phyloP scores from a whole-genome alignment of 129 eudicot genomes.

The Helianthus annuus region DNA sequence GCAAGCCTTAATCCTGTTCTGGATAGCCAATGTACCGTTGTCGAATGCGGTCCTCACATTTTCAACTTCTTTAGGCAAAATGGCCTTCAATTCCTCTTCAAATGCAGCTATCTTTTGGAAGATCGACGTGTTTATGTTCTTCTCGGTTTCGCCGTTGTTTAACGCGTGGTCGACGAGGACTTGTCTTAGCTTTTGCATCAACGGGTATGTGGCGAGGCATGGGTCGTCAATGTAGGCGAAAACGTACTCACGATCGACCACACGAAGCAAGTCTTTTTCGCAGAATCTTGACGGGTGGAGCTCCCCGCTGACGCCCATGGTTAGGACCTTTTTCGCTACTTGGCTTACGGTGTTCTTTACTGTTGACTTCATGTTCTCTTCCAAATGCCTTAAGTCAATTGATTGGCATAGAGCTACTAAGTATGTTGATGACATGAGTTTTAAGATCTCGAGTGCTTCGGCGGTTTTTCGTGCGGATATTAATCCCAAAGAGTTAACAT shows the following conservation, averaged over 20 bases:
- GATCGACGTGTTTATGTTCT: slow-evolving; percentile 34
- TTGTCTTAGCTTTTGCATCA: slow-evolving; percentile 58
- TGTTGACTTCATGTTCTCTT: slow-evolving; percentile 54
- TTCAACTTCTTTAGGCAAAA: slow-evolving; percentile 50
- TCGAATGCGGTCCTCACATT: slow-evolving; percentile 34
- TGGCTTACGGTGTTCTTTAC: slow-evolving; percentile 71
- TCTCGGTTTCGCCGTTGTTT: slow-evolving; percentile 29
- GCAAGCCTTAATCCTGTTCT: slow-evolving; percentile 48
- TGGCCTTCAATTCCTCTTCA: slow-evolving; percentile 47
- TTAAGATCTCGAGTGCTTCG: slow-evolving; percentile 64
- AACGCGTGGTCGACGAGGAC: slow-evolving; percentile 58
- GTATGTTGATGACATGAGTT: slow-evolving; percentile 66
- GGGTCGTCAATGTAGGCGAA: slow-evolving; percentile 57
- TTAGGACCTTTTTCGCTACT: slow-evolving; percentile 57
- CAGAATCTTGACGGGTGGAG: slow-evolving; percentile 56
- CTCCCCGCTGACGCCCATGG: slow-evolving; percentile 53
- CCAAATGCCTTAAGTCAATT: slow-evolving; percentile 67
- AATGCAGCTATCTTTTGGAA: slow-evolving; percentile 48
- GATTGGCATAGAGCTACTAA: slow-evolving; percentile 72
- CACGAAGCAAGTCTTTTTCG: slow-evolving; percentile 49
- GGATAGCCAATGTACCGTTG: slow-evolving; percentile 33
- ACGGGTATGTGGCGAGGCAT: slow-evolving; percentile 42
- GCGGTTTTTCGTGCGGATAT: slow-evolving; percentile 69
- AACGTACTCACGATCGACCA: slow-evolving; percentile 55
- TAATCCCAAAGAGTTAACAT: slow-evolving; percentile 67